Evolutionary conservation across 306 rosid species (phyloP).

Genomic region (Ormosia semicastrata): DNA sequence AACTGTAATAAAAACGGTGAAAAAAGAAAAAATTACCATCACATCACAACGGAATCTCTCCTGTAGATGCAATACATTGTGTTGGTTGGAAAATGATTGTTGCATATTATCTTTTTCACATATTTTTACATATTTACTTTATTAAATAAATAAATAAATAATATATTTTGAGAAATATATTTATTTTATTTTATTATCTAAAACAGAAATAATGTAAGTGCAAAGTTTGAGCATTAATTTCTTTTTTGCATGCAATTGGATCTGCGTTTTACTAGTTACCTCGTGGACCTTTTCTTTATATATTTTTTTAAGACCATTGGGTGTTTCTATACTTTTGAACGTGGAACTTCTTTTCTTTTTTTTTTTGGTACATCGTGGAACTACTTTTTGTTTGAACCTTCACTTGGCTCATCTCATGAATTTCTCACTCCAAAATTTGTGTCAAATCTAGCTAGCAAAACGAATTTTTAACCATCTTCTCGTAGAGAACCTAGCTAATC

Average conservation of each 20-base stretch:
- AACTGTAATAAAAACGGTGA: no score
- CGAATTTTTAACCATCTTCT: not conserved
- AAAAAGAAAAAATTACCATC: no score
- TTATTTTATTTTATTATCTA: no score
- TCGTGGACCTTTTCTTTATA: not conserved
- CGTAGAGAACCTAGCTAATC: not conserved
- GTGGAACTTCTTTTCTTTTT: no score
- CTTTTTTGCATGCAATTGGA: not conserved
- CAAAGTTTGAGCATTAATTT: not conserved
- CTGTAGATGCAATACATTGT: no score
- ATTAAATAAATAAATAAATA: no score
- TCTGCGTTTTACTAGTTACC: not conserved
- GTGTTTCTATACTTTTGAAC: not conserved
- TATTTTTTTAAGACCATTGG: not conserved
- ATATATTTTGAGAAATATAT: no score
- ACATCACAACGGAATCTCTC: no score
- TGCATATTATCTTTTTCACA: no score
- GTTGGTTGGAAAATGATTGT: no score
- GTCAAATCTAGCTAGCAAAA: not conserved
- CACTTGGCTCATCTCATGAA: not conserved
- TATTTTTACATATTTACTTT: no score
- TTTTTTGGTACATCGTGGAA: not conserved
- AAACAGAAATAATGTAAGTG: no score
- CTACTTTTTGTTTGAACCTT: not conserved
- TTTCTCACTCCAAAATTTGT: not conserved